A percentile compares a stretch with the other conserved stretches of the same genome.
Conservation (phyloP, 192 early-diverging fungal genomes). For the Backusella parvicylindrica region DNA sequence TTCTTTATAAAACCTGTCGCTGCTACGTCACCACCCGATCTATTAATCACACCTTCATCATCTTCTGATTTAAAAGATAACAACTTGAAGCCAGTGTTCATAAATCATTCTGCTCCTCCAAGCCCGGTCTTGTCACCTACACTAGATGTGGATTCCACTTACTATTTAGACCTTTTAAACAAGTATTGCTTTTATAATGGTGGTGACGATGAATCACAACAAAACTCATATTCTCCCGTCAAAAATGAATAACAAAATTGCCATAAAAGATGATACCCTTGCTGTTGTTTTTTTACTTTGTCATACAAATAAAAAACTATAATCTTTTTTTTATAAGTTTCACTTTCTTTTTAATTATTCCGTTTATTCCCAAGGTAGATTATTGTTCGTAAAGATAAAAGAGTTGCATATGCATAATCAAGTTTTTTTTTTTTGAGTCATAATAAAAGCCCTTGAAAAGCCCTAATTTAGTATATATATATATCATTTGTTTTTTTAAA, state of each 20-base stretch:
- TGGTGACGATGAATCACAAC: not conserved
- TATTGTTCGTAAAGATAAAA: not conserved
- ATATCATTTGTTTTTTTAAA: not conserved
- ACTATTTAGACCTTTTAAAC: constrained; percentile 52
- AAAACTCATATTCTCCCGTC: not conserved
- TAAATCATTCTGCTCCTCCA: not conserved
- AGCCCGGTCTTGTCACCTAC: not conserved
- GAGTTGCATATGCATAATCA: not conserved
- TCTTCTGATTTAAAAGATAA: not conserved
- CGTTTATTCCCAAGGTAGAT: not conserved
- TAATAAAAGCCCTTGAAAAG: not conserved
- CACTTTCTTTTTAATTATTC: not conserved
- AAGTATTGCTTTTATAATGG: constrained; percentile 55
- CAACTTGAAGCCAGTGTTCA: not conserved
- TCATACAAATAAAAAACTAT: not conserved
- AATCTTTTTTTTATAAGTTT: not conserved
- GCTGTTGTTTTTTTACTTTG: not conserved
- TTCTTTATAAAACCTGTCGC: constrained; percentile 3
- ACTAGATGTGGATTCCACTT: constrained; percentile 32
- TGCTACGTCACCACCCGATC: not conserved
- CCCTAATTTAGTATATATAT: not conserved
- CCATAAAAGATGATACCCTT: not conserved
- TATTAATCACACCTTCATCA: not conserved
- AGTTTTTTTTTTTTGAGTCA: not conserved
- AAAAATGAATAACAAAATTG: not conserved